These are phyloP conservation scores for Populus hybrid DNA, from an alignment of 441 rosid genomes.

Conservation along the genomic window DNA sequence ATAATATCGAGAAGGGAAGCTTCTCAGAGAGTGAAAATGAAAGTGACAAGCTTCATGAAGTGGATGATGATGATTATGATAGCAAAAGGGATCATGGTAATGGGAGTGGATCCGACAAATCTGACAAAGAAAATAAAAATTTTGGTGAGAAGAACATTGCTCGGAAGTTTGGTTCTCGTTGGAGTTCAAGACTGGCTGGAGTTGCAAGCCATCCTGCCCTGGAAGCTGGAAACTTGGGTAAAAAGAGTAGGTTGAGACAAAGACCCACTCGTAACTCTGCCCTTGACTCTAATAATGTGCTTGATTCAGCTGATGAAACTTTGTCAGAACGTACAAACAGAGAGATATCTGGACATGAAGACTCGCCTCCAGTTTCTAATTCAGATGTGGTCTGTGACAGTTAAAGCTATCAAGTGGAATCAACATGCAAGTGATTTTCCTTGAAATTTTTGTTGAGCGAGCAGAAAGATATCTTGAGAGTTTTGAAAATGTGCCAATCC, in stretches of 20 bases:
- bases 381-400: constrained; percentile 22
- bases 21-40: constrained; percentile 23
- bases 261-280: constrained; percentile 58
- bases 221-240: constrained; percentile 33
- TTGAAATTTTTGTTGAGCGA: constrained; percentile 5
- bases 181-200: constrained; percentile 43
- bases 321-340: constrained; percentile 6
- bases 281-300: constrained; percentile 30
- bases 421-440: neutral
- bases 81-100: constrained; percentile 18
- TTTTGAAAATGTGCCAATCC: neutral
- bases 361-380: constrained; percentile 11
- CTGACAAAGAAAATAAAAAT: constrained; percentile 20
- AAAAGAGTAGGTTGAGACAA: constrained; percentile 53
- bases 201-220: constrained; percentile 19
- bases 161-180: constrained; percentile 23
- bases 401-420: constrained; percentile 1
- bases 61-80: constrained; percentile 25
- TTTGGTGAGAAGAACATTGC: constrained; percentile 14
- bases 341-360: constrained; percentile 17
- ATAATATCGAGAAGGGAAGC: constrained; percentile 2
- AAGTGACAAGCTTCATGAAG: constrained; percentile 26
- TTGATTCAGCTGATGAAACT: constrained; percentile 46
- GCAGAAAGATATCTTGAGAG: neutral
- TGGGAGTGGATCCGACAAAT: constrained; percentile 15